Evolutionary conservation across 2,329 filamentous ascomycete species (phyloP).

Genomic region (Alternaria longipes): DNA sequence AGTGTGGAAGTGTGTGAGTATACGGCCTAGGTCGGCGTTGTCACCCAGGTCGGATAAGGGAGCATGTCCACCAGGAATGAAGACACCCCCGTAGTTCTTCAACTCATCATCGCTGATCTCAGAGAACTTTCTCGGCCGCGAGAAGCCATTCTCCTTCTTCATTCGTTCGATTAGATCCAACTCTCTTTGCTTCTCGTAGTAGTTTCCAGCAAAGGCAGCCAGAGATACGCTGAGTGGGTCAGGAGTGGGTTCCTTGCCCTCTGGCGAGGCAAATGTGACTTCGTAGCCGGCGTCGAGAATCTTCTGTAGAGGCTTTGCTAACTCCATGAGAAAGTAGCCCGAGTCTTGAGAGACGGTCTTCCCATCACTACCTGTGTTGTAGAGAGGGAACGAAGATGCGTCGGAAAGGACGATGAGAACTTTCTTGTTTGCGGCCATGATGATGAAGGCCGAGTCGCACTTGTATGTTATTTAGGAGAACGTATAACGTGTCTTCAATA

Average conservation of each 20-base stretch:
- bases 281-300: slow-evolving; percentile 50
- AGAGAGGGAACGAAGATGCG: slow-evolving; percentile 48
- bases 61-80: slow-evolving; percentile 59
- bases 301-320: slow-evolving; percentile 42
- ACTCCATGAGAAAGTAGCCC: slow-evolving; percentile 47
- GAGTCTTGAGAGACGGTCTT: slow-evolving; percentile 40
- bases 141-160: slow-evolving; percentile 58
- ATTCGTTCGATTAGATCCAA: slow-evolving; percentile 55
- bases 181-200: slow-evolving; percentile 55
- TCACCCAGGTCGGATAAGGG: slow-evolving; percentile 55
- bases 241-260: slow-evolving; percentile 53
- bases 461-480: not conserved
- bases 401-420: slow-evolving; percentile 58
- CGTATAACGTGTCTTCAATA: not conserved
- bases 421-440: slow-evolving; percentile 51
- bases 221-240: slow-evolving; percentile 56
- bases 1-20: slow-evolving; percentile 54
- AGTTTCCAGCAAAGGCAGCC: slow-evolving; percentile 57
- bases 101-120: slow-evolving; percentile 55
- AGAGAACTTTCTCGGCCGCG: slow-evolving; percentile 49
- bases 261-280: slow-evolving; percentile 58
- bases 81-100: slow-evolving; percentile 52
- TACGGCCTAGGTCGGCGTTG: slow-evolving; percentile 55
- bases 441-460: not conserved
- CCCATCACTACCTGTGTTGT: slow-evolving; percentile 36